These are phyloP conservation scores for Platanthera zijinensis DNA, from an alignment of 106 monocot species.

Conservation along the genomic window DNA sequence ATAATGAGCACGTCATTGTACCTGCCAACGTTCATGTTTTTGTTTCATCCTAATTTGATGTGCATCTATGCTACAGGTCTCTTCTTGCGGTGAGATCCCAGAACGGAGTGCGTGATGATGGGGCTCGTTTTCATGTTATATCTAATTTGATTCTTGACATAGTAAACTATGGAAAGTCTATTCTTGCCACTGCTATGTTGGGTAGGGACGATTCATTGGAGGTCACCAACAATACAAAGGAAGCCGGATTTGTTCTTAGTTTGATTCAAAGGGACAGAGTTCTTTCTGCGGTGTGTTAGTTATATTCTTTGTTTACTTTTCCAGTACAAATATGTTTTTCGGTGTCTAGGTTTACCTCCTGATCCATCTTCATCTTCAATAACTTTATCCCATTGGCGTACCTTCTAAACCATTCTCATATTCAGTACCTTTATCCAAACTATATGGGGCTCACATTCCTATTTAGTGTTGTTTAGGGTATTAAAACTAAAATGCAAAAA, in stretches of 20 bases:
- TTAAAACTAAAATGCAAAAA: too few species aligned
- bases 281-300: conserved; percentile 48
- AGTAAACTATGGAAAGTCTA: conserved; percentile 55
- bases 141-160: conserved; percentile 76
- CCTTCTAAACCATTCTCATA: too few species aligned
- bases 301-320: not conserved
- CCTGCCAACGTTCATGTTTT: not conserved
- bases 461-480: too few species aligned
- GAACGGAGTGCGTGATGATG: conserved; percentile 45
- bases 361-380: too few species aligned
- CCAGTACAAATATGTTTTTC: not conserved
- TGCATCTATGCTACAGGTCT: conserved; percentile 36
- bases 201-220: conserved; percentile 59
- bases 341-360: not conserved
- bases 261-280: conserved; percentile 77
- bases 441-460: too few species aligned
- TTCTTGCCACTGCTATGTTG: conserved; percentile 63
- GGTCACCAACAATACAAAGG: conserved; percentile 40
- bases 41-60: conserved; percentile 10
- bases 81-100: conserved; percentile 51
- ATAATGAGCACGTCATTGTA: not conserved
- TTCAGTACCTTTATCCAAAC: too few species aligned
- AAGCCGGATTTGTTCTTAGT: conserved; percentile 48
- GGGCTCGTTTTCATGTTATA: conserved; percentile 70
- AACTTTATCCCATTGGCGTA: too few species aligned